phyloP scores from a whole-genome alignment of 495 filamentous ascomycete genomes.

The Corynascus novoguineensis region DNA sequence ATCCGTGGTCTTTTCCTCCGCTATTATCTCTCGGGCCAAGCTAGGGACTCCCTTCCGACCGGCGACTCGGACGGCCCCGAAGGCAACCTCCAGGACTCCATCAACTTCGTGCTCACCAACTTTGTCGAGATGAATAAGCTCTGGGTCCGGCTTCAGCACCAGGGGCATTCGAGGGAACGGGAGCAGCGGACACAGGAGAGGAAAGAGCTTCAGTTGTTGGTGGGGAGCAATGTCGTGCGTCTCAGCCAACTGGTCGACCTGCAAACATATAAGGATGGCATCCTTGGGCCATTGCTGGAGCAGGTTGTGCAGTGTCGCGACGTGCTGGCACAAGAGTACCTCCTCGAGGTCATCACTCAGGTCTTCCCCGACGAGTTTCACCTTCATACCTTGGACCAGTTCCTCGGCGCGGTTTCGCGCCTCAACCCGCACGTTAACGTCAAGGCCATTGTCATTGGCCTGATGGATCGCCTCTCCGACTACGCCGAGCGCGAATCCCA shows the following conservation, averaged over 20 bases:
- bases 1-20: conserved; percentile 89
- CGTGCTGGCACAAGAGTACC: conserved; percentile 94
- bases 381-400: conserved; percentile 89
- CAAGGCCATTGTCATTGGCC: conserved; percentile 94
- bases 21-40: conserved; percentile 93
- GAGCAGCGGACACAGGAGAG: conserved; percentile 90
- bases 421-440: conserved; percentile 94
- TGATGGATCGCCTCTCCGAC: conserved; percentile 92
- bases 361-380: conserved; percentile 99
- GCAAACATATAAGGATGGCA: conserved; percentile 84
- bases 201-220: conserved; percentile 89
- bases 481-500: conserved; percentile 88
- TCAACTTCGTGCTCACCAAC: conserved; percentile 95
- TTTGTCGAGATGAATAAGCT: conserved; percentile 99
- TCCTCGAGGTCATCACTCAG: conserved; percentile 95
- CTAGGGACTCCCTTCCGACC: conserved; percentile 76
- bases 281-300: conserved; percentile 82
- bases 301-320: conserved; percentile 98
- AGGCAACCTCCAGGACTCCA: conserved; percentile 93
- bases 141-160: conserved; percentile 95
- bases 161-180: conserved; percentile 90
- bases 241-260: conserved; percentile 94
- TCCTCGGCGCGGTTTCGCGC: conserved; percentile 83
- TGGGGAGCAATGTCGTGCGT: conserved; percentile 91
- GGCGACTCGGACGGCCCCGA: conserved; percentile 87